Conservation (phyloP, 495 filamentous ascomycete genomes). For the Amphirosellinia nigrospora region DNA sequence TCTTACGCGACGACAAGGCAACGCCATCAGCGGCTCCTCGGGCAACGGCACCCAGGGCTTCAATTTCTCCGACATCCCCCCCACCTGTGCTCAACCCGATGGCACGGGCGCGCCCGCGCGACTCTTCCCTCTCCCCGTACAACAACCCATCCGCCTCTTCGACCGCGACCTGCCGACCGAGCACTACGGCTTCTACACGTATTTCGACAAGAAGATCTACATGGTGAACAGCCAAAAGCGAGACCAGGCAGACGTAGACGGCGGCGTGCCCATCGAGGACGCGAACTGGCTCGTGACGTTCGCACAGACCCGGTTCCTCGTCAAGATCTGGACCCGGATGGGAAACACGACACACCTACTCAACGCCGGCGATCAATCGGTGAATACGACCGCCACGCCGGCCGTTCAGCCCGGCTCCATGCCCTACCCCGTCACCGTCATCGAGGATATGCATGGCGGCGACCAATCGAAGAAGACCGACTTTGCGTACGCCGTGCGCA, state of each 20-base stretch:
- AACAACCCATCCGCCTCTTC: conserved; percentile 86
- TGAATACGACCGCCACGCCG: conserved; percentile 32
- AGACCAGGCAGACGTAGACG: conserved; percentile 63
- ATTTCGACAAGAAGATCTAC: conserved; percentile 89
- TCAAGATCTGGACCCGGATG: conserved; percentile 86
- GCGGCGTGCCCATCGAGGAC: conserved; percentile 64
- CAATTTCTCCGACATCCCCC: conserved; percentile 59
- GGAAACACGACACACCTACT: conserved; percentile 54
- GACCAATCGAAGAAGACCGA: conserved; percentile 65
- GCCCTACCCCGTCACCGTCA: conserved; percentile 84
- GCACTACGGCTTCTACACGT: conserved; percentile 93
- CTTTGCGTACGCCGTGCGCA: conserved; percentile 72
- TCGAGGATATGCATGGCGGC: conserved; percentile 81
- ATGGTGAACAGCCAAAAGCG: conserved; percentile 52
- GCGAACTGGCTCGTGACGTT: conserved; percentile 79
- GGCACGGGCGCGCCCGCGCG: conserved; percentile 73
- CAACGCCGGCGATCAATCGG: conserved; percentile 16
- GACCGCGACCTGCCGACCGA: conserved; percentile 79
- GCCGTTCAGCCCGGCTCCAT: conserved; percentile 70
- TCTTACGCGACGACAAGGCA: conserved; percentile 44
- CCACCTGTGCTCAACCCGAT: conserved; percentile 65
- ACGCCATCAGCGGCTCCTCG: conserved; percentile 25
- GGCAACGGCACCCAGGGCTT: conserved; percentile 20
- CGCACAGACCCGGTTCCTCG: conserved; percentile 81
- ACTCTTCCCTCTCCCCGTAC: conserved; percentile 68